Evolutionary conservation across 2,329 filamentous ascomycete species (phyloP), one percentile per base, ranked within the genome.

Genomic region (Periconia digitata): DNA sequence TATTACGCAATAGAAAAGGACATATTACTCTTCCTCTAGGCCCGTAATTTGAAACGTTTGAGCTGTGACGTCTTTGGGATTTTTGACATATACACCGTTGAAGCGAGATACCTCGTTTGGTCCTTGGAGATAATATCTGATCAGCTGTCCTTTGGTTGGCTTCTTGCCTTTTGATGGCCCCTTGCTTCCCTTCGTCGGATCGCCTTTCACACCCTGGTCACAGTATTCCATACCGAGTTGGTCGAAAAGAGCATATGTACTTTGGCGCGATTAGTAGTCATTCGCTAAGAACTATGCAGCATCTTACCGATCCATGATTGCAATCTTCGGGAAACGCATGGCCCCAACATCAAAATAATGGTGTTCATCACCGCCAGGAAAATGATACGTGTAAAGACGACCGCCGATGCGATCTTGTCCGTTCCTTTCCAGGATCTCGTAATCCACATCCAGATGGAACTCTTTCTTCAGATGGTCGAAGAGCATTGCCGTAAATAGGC

Each of bases 321-420:
- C 37, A 23, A 62, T 72, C 4, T 70, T 32, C 0, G 72, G 72
- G 46, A 64, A 72, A 15, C 73, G 54, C 72, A 75, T 75, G 4
- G 73, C 72, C 0, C 72, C 73, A 27, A 75, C 54, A 50, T 75
- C 73, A 43, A 73, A 74, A 50, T 75, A 75, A 50, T 73, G 62
- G 42, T 72, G 67, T 37, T 44, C 27, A 4, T 44, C 32, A 1
- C 63, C 40, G 8, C 13, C 20, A 38, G 46, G 57, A 43, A 74
- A 73, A 12, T 59, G 32, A 46, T 73, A 56, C 1, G 72, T 73
- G 40, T 61, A 72, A 4, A 70, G 32, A 12, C 72, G 57, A 4
- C 72, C 72, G 34, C 72, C 72, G 16, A 69, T 49, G 0, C 70
- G 56, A 1, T 60, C 39, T 3, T n/a, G 47, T 21, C 18, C 35